Base-by-base conservation (phyloP, 441 rosid species). In the Populus trichocarpa region DNA sequence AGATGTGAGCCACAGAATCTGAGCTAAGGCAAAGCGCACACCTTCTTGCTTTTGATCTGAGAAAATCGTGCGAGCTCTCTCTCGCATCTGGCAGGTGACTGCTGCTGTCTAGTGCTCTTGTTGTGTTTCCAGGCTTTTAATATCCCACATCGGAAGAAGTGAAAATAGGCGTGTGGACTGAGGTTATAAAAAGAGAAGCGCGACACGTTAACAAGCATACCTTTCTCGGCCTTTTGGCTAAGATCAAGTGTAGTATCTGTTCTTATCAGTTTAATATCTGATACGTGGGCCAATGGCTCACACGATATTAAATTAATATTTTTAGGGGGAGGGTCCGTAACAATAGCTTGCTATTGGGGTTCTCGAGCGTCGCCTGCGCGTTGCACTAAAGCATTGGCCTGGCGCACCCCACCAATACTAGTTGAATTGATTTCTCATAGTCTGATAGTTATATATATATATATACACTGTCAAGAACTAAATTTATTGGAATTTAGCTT, bases 191-290 rank as follows among this genome's bases (percentile, higher is more conserved):
- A 57, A 2, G 25, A 8, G 25, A 57, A 57, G 64, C 64, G 64
- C 64, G 64, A 57, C 22, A 7, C 4, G 22, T 1, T 0, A 8
- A 2, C 1, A n/a, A 3, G 3, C 85, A 76, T 86, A 81, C 90
- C 89, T 86, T 86, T 84, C 87, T 88, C 90, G 88, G 92, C 88
- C 86, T 88, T 85, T 89, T 83, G 90, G 90, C 87, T 86, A 89
- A 85, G 90, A 85, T 88, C 91, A 88, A 89, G 91, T 84, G 89
- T 79, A 89, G 87, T 84, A 84, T 86, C 86, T 82, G 90, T 83
- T 87, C 81, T 83, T 86, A 84, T 89, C 87, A 82, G 88, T 86
- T 84, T 86, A 87, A 84, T 89, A 84, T 84, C 84, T 87, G 87
- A 85, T 86, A 82, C 63, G 81, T 77, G 88, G 76, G 40, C 8